Conservation (phyloP, 495 filamentous ascomycete species). For the Aspergillus biplanus region DNA sequence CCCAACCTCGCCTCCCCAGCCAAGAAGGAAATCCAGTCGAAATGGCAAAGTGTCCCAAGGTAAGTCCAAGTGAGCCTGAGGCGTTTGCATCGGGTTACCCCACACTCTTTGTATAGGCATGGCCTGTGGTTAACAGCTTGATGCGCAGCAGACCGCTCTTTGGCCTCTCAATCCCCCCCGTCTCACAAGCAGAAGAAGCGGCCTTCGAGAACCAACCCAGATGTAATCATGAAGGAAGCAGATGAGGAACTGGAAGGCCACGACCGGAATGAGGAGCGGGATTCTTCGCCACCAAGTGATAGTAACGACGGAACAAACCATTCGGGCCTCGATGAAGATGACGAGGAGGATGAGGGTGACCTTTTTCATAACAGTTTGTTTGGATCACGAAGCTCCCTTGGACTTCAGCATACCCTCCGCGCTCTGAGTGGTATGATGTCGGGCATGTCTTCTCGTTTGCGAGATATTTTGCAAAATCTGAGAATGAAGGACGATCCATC, state of each 20-base stretch:
- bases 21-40: conserved; percentile 70
- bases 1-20: conserved; percentile 52
- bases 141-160: conserved; percentile 32
- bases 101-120: background rate
- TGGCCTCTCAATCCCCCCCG: conserved; percentile 39
- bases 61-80: conserved; percentile 16
- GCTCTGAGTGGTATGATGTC: conserved; percentile 90
- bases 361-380: conserved; percentile 76
- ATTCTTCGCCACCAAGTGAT: conserved; percentile 58
- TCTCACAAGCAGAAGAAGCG: conserved; percentile 59
- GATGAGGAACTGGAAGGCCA: conserved; percentile 46
- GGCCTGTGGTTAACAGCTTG: background rate
- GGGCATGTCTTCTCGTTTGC: conserved; percentile 75
- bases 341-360: conserved; percentile 77
- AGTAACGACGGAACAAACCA: conserved; percentile 58
- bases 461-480: conserved; percentile 82
- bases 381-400: conserved; percentile 64
- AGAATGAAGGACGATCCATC: conserved; percentile 87
- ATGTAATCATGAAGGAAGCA: conserved; percentile 55
- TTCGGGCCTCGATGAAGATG: conserved; percentile 63
- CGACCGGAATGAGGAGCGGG: conserved; percentile 41
- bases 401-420: conserved; percentile 80
- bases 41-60: conserved; percentile 43
- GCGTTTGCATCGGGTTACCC: background rate
- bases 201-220: conserved; percentile 53